phyloP scores from a whole-genome alignment of 129 eudicot genomes.

The Centrapalus pauciflorus region DNA sequence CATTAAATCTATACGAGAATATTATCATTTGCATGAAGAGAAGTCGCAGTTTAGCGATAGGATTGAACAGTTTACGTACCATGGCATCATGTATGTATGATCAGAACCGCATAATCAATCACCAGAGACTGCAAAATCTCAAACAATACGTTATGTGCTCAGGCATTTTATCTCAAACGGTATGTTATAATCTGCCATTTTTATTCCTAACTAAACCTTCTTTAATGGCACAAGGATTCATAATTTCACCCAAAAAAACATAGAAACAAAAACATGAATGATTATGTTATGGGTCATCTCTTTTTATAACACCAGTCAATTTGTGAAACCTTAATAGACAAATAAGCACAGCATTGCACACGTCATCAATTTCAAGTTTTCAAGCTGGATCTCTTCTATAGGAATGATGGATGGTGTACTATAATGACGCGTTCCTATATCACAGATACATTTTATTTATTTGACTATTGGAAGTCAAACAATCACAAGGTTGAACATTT shows the following conservation, averaged over 20 bases:
- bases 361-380: not conserved
- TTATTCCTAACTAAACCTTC: not conserved
- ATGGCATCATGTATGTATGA: too few relatives aligned
- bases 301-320: not conserved
- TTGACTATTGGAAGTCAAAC: not conserved
- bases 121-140: not conserved
- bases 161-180: too few relatives aligned
- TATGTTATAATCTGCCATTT: not conserved
- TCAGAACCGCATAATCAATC: not conserved
- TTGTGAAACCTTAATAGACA: not conserved
- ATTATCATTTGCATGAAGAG: too few relatives aligned
- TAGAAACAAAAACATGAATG: too few relatives aligned
- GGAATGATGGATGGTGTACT: not conserved
- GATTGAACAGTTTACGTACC: not conserved
- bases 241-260: too few relatives aligned
- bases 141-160: not conserved
- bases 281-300: too few relatives aligned
- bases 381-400: not conserved
- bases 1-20: too few relatives aligned
- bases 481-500: constrained; percentile 2
- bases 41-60: too few relatives aligned
- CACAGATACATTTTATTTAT: not conserved
- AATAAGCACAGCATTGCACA: not conserved
- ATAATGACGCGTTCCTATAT: not conserved
- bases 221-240: too few relatives aligned